Conservation (phyloP, 306 rosid genomes). For the Adenanthera pavonina region DNA sequence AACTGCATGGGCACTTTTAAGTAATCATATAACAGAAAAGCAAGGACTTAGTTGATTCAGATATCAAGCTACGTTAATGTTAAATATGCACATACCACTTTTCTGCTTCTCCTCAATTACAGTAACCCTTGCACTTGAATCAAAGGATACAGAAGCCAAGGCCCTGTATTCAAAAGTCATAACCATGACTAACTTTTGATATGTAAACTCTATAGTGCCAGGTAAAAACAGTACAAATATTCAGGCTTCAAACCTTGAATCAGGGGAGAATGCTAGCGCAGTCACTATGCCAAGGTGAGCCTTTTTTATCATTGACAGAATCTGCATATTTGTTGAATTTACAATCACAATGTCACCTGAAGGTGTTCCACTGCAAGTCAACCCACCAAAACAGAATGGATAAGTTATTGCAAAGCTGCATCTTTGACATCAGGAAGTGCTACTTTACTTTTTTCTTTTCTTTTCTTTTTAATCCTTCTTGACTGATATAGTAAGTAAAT, state of each 20-base stretch:
- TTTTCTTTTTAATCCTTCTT: too few species aligned
- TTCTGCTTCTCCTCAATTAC: conserved; percentile 61
- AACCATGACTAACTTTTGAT: conserved; percentile 33
- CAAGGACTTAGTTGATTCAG: neutral
- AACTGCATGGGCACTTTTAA: neutral
- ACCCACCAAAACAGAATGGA: conserved; percentile 40
- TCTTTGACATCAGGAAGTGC: neutral
- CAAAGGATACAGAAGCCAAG: conserved; percentile 88
- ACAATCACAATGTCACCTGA: conserved; percentile 74
- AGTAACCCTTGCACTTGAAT: conserved; percentile 84
- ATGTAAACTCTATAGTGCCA: conserved; percentile 20
- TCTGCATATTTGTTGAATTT: conserved; percentile 66
- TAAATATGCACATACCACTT: conserved; percentile 56
- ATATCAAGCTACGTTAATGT: conserved; percentile 27
- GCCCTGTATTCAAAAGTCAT: conserved; percentile 55
- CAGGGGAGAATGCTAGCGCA: conserved; percentile 78
- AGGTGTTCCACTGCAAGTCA: conserved; percentile 85
- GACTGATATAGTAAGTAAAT: neutral
- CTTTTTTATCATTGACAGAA: conserved; percentile 59
- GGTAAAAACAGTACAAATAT: conserved; percentile 4
- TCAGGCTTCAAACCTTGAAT: conserved; percentile 75
- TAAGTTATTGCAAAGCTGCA: conserved; percentile 35
- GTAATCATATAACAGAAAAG: conserved; percentile 32
- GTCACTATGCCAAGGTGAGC: conserved; percentile 94
- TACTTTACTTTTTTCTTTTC: neutral